Conservation (phyloP, 148 eudicot genomes). For the Beta vulgaris region DNA sequence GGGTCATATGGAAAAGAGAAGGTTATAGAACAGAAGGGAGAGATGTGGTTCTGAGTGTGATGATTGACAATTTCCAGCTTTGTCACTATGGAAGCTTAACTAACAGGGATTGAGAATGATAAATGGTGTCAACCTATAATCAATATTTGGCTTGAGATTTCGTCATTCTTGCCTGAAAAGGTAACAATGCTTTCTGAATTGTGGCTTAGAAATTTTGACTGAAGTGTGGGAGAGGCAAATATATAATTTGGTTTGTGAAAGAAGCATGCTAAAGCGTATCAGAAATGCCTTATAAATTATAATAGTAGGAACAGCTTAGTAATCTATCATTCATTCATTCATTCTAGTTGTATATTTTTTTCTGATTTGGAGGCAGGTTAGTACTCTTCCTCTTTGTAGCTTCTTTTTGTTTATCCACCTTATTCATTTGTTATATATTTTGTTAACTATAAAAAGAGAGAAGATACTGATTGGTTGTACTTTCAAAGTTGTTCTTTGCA, state of each 20-base stretch:
- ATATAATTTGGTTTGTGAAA: neutral
- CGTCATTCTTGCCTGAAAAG: neutral
- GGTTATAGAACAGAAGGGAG: no score
- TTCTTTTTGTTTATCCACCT: neutral
- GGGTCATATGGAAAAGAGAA: neutral
- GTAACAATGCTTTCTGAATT: neutral
- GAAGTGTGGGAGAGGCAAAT: neutral
- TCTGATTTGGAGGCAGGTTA: neutral
- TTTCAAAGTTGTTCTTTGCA: constrained; percentile 10
- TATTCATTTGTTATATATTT: neutral
- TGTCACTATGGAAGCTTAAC: neutral
- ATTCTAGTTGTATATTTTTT: no score
- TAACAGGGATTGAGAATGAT: neutral
- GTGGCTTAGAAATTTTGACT: neutral
- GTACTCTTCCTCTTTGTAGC: neutral
- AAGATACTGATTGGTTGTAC: no score
- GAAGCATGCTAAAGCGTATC: neutral
- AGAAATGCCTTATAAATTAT: neutral
- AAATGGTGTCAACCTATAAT: neutral
- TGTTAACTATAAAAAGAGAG: no score
- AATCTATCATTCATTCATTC: no score
- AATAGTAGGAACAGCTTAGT: neutral
- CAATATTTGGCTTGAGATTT: neutral
- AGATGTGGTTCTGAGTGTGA: neutral
- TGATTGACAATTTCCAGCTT: neutral